These are phyloP conservation scores for Noccaea caerulescens DNA, from an alignment of 345 rosid genomes.

Conservation along the genomic window DNA sequence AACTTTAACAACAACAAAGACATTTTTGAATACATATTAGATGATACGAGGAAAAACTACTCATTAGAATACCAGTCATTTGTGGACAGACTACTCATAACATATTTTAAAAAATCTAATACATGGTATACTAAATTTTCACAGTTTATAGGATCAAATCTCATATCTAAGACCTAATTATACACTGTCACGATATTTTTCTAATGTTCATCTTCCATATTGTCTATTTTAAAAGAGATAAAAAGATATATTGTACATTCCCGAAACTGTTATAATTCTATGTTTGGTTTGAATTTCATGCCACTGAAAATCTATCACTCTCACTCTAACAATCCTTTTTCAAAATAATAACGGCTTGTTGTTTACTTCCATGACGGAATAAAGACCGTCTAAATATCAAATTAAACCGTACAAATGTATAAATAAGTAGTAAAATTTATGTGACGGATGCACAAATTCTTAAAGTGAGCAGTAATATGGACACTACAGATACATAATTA, in stretches of 20 bases:
- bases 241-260: not conserved
- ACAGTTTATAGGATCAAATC: too few relatives aligned
- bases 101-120: too few relatives aligned
- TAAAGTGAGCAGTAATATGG: not conserved
- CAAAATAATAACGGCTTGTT: not conserved
- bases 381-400: not conserved
- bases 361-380: conserved; percentile 5
- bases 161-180: not conserved
- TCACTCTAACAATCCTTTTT: not conserved
- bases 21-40: too few relatives aligned
- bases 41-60: too few relatives aligned
- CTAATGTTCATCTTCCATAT: not conserved
- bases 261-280: not conserved
- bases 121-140: too few relatives aligned
- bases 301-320: not conserved
- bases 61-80: too few relatives aligned
- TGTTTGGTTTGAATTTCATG: not conserved
- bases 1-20: too few relatives aligned
- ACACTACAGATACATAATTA: not conserved
- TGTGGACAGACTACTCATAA: too few relatives aligned
- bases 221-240: not conserved
- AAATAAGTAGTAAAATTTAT: not conserved
- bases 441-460: not conserved
- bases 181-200: not conserved
- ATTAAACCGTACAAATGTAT: not conserved